Base-by-base conservation (phyloP, 176 grass and related monocot genomes). In the Tuctoria greenei region DNA sequence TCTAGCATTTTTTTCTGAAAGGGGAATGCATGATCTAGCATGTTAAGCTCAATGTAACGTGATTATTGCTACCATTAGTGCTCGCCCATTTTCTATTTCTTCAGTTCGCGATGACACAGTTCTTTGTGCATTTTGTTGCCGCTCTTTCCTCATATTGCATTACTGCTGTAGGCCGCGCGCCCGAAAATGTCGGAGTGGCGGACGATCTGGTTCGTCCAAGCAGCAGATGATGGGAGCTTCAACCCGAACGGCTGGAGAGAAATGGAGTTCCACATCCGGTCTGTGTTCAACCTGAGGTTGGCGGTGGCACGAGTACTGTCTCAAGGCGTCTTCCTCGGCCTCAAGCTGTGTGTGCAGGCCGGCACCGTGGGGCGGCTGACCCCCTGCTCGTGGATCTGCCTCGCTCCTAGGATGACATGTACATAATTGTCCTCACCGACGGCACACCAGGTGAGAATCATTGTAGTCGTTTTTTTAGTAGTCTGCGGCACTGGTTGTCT, bases 361-460 rank as follows among this genome's bases (percentile, higher is more conserved):
- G 81, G 81, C 24, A 7, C 2, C 23, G 7, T 35, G 3, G 81
- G 65, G 3, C 45, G 35, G 81, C 43, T 41, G 13, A 83, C 43
- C 36, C 73, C 81, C 63, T 73, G 77, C 5, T 63, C 34, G 21
- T 23, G 17, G 56, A 77, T 58, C 66, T 84, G 25, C 65, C 74
- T 39, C 17, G 18, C 18, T 4, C 6, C 27, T 8, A 41, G 6
- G 9, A 45, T 1, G 1, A 5, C 20, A 14, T 72, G 14, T 1
- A 56, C 14, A 16, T 84, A 40, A 7, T 66, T 28, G 26, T 42
- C 23, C 3, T 74, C 25, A 7, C 14, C 71, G 28, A 1, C 9
- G 15, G n/a, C 0, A 5, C 71, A 60, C 52, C 13, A 60, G 15
- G 71, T 74, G 40, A 60, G 54, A 60, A 57, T 13, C 6, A 4